Evolutionary conservation across 2,329 filamentous ascomycete species (phyloP).

Genomic region (Penicillium digitatum): DNA sequence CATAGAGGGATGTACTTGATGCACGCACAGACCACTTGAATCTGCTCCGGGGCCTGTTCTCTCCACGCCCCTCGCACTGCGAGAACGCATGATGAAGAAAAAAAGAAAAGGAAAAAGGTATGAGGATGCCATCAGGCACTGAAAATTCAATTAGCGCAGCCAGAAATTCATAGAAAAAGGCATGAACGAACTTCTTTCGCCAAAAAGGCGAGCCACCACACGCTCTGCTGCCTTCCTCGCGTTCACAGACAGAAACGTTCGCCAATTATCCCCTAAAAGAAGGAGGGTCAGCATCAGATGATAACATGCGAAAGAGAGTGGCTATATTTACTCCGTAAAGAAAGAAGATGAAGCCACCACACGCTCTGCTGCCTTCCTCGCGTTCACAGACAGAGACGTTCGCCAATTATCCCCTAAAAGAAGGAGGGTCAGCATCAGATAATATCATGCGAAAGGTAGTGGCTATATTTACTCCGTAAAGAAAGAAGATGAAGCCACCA

Average conservation of each 20-base stretch:
- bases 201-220: neutral
- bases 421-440: neutral
- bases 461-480: neutral
- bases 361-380: neutral
- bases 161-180: neutral
- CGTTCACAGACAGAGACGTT: neutral
- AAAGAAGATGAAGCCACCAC: neutral
- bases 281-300: neutral
- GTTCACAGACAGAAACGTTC: neutral
- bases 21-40: neutral
- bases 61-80: constrained; percentile 1
- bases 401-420: neutral
- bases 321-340: neutral
- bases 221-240: neutral
- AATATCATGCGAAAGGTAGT: neutral
- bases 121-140: neutral
- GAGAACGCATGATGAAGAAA: constrained; percentile 1
- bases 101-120: neutral
- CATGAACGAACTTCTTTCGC: neutral
- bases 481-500: neutral
- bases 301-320: neutral
- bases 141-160: neutral
- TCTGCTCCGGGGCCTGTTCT: neutral
- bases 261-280: neutral
- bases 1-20: neutral